Percentiles rank a stretch among this genome's conserved stretches.
phyloP scores from a whole-genome alignment of 768 basidiomycete species.

The Termitomyces sp. region DNA sequence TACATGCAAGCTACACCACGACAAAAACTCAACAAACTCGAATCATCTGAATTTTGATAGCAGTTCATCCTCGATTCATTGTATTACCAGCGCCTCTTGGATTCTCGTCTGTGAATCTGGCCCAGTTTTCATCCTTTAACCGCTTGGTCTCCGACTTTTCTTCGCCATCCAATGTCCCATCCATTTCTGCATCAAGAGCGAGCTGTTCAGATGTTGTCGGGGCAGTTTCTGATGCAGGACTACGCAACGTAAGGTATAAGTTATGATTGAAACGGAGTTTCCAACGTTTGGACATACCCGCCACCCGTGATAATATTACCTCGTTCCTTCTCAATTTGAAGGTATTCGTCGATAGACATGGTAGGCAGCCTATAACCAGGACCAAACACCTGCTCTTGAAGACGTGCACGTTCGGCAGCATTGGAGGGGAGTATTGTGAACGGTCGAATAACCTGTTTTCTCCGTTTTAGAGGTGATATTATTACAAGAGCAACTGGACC shows the following conservation, averaged over 20 bases:
- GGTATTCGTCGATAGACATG: conserved; percentile 94
- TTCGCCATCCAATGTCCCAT: conserved; percentile 67
- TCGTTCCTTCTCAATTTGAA: conserved; percentile 75
- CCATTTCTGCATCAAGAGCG: conserved; percentile 74
- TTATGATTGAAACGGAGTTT: neutral
- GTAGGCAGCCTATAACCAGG: conserved; percentile 83
- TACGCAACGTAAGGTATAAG: conserved; percentile 22
- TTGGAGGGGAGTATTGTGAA: conserved; percentile 88
- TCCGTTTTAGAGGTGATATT: neutral
- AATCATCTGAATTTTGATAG: neutral
- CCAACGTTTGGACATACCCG: conserved; percentile 50
- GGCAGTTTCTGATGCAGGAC: conserved; percentile 58
- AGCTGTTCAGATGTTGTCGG: conserved; percentile 79
- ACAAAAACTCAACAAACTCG: neutral
- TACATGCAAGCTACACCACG: neutral
- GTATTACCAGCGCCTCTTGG: conserved; percentile 93
- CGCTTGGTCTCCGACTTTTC: conserved; percentile 72
- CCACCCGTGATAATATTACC: conserved; percentile 88
- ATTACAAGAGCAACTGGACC: conserved; percentile 2
- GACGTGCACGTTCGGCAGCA: conserved; percentile 57
- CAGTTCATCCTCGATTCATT: conserved; percentile 83
- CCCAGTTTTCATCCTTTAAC: conserved; percentile 89
- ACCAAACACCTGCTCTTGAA: conserved; percentile 81
- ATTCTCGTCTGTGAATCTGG: conserved; percentile 79
- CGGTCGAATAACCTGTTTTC: conserved; percentile 71